Percentiles rank a stretch among this genome's conserved stretches.
Evolutionary conservation across 1,284 basidiomycete genomes (phyloP).

Genomic region (Flammula alnicola): DNA sequence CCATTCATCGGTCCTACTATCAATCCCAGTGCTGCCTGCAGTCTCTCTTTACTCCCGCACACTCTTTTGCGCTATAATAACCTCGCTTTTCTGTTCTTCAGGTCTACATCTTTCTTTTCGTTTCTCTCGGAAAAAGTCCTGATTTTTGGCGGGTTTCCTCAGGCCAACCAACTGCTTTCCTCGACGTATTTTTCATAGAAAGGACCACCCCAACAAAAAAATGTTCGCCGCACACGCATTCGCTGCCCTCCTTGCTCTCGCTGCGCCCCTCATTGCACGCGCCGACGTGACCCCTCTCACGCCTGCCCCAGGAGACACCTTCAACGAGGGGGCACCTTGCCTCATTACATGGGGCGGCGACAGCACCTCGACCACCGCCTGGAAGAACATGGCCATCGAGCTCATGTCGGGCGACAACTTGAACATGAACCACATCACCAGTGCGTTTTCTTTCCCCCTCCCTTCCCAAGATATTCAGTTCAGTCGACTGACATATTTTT

Average conservation of each 20-base stretch:
- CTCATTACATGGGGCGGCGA: conserved; percentile 61
- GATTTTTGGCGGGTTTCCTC: too few species aligned
- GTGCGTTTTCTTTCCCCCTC: conserved; percentile 43
- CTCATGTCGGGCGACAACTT: conserved; percentile 82
- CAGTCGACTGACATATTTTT: not conserved
- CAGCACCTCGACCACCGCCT: conserved; percentile 48
- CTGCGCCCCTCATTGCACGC: conserved; percentile 39
- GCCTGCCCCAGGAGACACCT: conserved; percentile 59
- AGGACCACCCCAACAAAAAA: too few species aligned
- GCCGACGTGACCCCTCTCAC: conserved; percentile 57
- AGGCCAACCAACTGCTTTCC: too few species aligned
- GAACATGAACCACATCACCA: conserved; percentile 70
- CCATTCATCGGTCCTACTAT: too few species aligned
- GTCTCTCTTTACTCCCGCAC: too few species aligned
- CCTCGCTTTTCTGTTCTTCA: too few species aligned
- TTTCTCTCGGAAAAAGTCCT: too few species aligned
- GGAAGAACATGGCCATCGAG: conserved; percentile 73
- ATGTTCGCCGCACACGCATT: conserved; percentile 51
- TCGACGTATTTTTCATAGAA: too few species aligned
- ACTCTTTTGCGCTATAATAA: too few species aligned
- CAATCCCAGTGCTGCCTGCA: too few species aligned
- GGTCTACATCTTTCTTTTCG: too few species aligned
- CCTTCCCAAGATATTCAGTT: not conserved
- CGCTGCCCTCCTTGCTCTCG: conserved; percentile 44
- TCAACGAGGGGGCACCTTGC: conserved; percentile 60